Base-by-base conservation (phyloP, 805 yeast genomes). In the Candida patagonica region DNA sequence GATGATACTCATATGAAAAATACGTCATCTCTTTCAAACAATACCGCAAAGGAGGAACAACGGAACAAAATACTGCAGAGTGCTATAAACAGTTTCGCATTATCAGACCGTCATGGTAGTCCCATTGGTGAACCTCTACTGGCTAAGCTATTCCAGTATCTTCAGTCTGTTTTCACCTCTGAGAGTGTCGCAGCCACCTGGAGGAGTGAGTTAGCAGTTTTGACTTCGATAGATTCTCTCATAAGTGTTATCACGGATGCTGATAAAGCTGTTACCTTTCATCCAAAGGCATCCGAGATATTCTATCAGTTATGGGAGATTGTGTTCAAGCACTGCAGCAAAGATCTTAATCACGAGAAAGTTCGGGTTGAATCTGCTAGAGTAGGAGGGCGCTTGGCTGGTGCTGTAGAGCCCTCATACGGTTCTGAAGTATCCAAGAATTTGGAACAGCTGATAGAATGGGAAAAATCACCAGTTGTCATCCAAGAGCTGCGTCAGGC, bases 141-240 rank as follows among this genome's bases (percentile, higher is more conserved):
- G 44, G 46, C 49, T 8, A 33, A 54, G 27, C 44, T 61, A 40
- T 37, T 42, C 4, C 33, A 42, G 3, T 48, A 67, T 55, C 60
- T 56, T 54, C 52, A 48, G 22, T 44, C 20, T 6, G 16, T 33
- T 9, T 33, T 33, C 26, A 17, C 22, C 12, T 31, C 54, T 40
- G 34, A 55, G 38, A 39, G 37, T 17, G 34, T 59, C 25, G 38
- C 64, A 1, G 61, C 63, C 37, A 71, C 84, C 1, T 81, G 89
- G 89, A 68, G 80, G 48, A 66, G 79, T 1, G 74, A 76, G 47
- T 43, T 68, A 1, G 65, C 67, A 1, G 59, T 62, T 15, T 67
- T 64, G 46, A 76, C 73, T 37, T 61, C 65, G 7, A 56, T 73
- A 21, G 52, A 40, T 1, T 42, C 43, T 6, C 25, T 63, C 8